A percentile compares a stretch with the other conserved stretches of the same genome.
Conservation (phyloP, 163 green algal species). For the Scenedesmus sp. region DNA sequence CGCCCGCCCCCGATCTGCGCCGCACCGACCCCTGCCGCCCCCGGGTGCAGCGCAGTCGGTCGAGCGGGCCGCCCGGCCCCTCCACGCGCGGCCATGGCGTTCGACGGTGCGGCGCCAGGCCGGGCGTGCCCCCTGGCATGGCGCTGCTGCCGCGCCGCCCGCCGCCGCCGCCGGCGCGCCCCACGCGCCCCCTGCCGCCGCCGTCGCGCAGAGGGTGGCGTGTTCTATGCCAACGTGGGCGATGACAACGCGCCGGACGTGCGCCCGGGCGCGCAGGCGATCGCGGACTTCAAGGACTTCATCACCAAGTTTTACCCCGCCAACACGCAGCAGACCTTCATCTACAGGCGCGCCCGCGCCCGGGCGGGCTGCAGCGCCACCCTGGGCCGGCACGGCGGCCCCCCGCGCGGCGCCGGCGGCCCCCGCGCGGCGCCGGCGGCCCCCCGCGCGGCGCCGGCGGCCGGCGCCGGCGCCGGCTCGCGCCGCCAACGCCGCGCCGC, state of each 20-base stretch:
- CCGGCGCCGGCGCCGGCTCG: no score
- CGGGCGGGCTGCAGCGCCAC: not conserved
- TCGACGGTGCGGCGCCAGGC: not conserved
- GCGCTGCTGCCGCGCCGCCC: no score
- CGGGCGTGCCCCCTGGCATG: no score
- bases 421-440: not conserved
- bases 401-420: no score
- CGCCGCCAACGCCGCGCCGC: no score
- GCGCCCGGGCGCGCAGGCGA: slow-evolving; percentile 26
- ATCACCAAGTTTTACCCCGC: slow-evolving; percentile 47
- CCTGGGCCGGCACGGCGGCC: no score
- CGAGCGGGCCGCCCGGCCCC: no score
- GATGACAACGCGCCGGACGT: slow-evolving; percentile 41
- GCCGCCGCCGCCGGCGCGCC: no score
- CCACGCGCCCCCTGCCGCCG: no score
- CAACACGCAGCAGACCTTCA: slow-evolving; percentile 48
- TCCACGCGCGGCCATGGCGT: not conserved
- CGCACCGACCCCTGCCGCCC: no score
- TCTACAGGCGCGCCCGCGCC: slow-evolving; percentile 44
- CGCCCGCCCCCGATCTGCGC: no score
- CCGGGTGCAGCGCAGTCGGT: no score
- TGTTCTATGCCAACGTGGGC: slow-evolving; percentile 50
- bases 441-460: not conserved
- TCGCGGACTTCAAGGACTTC: slow-evolving; percentile 62
- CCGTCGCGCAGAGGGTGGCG: slow-evolving; percentile 56